Percentiles rank a stretch among this genome's conserved stretches.
phyloP scores from a whole-genome alignment of 176 grass and related monocot species.

The Triticum urartu region DNA sequence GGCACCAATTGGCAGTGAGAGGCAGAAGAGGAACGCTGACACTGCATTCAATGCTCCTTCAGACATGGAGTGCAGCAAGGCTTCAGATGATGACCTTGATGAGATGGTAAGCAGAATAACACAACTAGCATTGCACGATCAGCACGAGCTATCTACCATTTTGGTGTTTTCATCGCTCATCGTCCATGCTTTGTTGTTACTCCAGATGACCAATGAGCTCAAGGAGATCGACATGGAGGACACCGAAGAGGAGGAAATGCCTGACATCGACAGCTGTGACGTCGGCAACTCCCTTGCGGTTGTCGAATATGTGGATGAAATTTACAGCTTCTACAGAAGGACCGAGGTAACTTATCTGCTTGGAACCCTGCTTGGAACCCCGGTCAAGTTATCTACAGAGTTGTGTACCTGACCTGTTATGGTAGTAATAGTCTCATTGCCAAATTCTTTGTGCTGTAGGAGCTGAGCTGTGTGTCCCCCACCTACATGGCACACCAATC shows the following conservation, averaged over 20 bases:
- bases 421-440: conserved; percentile 9
- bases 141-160: background rate
- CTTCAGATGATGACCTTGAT: conserved; percentile 6
- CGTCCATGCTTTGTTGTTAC: background rate
- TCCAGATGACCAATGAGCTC: conserved; percentile 56
- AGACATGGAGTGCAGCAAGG: conserved; percentile 42
- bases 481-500: conserved; percentile 72
- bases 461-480: conserved; percentile 58
- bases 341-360: conserved; percentile 49
- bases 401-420: background rate
- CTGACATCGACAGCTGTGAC: conserved; percentile 77
- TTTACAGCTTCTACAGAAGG: conserved; percentile 67
- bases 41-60: conserved; percentile 27
- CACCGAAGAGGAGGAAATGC: conserved; percentile 43
- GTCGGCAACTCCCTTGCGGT: conserved; percentile 70
- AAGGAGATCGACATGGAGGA: conserved; percentile 93
- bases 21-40: conserved; percentile 48
- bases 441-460: conserved; percentile 31
- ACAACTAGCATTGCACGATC: background rate
- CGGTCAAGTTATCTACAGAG: background rate
- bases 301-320: conserved; percentile 82
- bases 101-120: conserved; percentile 39
- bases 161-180: background rate
- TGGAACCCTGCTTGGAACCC: background rate
- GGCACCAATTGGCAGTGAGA: conserved; percentile 65